Evolutionary conservation across 2,329 filamentous ascomycete genomes (phyloP).

Genomic region (Ophiostoma ips): DNA sequence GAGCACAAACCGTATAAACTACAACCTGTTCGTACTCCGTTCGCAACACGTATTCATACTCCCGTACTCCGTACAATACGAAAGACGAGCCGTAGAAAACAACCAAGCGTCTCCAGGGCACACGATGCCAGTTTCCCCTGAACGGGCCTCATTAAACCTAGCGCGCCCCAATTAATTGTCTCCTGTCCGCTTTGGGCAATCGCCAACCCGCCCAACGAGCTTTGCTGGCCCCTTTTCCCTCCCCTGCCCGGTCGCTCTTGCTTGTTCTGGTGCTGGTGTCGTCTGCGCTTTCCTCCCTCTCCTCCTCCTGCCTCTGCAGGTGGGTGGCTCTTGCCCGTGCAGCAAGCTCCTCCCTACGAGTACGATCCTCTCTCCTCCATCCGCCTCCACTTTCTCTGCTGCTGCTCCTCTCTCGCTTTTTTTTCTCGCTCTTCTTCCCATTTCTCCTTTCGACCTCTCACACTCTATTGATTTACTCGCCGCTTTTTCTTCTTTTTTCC

Average conservation of each 20-base stretch:
- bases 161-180: constrained; percentile 24
- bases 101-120: neutral
- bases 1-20: too few relatives aligned
- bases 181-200: constrained; percentile 24
- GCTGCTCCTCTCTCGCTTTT: constrained; percentile 15
- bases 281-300: too few relatives aligned
- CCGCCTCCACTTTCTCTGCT: constrained; percentile 12
- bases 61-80: too few relatives aligned
- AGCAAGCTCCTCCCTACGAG: too few relatives aligned
- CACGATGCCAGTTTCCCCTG: constrained; percentile 12
- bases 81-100: neutral
- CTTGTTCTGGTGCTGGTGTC: neutral
- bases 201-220: constrained; percentile 17
- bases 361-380: constrained; percentile 7
- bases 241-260: constrained; percentile 9
- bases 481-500: constrained; percentile 12
- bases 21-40: too few relatives aligned
- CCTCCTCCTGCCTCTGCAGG: neutral
- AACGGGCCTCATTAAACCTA: constrained; percentile 27
- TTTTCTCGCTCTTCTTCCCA: constrained; percentile 12
- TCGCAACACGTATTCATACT: too few relatives aligned
- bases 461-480: neutral
- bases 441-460: constrained; percentile 7
- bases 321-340: neutral
- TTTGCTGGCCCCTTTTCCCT: constrained; percentile 15